These are phyloP conservation scores for Potentilla sterilis DNA, from an alignment of 306 rosid species.

Conservation along the genomic window DNA sequence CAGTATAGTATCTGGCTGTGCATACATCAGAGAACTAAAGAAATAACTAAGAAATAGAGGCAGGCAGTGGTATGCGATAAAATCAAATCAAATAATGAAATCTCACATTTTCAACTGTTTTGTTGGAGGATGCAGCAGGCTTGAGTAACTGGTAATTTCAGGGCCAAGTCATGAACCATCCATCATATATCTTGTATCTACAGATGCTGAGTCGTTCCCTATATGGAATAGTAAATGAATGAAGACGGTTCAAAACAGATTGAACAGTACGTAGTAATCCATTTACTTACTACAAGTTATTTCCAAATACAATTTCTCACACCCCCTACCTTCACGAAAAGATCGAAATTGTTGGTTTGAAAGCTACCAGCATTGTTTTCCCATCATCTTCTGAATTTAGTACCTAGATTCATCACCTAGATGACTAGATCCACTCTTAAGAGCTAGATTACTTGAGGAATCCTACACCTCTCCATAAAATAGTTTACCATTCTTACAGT, in stretches of 20 bases:
- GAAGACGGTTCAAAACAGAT: conserved; percentile 24
- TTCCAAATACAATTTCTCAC: neutral
- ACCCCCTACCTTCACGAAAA: no score
- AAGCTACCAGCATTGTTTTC: no score
- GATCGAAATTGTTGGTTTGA: no score
- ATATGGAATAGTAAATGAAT: conserved; percentile 31
- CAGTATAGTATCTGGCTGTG: conserved; percentile 1
- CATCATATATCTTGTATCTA: conserved; percentile 45
- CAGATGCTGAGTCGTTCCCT: conserved; percentile 41
- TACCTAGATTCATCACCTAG: no score
- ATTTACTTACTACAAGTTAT: neutral
- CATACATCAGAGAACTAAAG: conserved; percentile 10
- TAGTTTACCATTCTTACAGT: no score
- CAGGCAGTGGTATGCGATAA: no score
- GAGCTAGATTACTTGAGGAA: no score
- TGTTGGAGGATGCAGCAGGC: conserved; percentile 59
- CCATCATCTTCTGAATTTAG: no score
- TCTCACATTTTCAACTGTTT: conserved; percentile 57
- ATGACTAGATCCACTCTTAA: no score
- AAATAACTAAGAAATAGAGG: neutral
- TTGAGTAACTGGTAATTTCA: conserved; percentile 48
- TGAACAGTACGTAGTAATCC: conserved; percentile 17
- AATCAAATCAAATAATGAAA: conserved; percentile 18
- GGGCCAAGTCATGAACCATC: conserved; percentile 49
- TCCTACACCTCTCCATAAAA: no score